Evolutionary conservation across 2,329 filamentous ascomycete genomes (phyloP), one percentile per base, ranked within the genome.

Genomic region (Aspergillus niger): DNA sequence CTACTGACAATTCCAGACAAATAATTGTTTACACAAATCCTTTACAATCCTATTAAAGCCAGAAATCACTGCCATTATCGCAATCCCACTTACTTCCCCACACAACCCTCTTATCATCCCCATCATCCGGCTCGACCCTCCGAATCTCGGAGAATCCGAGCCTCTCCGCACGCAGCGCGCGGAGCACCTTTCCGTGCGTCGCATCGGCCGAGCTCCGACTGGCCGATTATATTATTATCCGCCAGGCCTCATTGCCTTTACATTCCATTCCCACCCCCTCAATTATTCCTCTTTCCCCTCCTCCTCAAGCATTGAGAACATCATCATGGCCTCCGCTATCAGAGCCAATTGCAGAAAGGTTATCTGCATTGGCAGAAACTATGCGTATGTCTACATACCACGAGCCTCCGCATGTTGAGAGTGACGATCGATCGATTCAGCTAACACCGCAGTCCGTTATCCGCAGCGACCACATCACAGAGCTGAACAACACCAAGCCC

Each of bases 341-440:
- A 79, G 81, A 60, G 80, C 81, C 51, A 84, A 82, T 67, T 83
- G 83, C 64, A 80, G 82, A 73, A 91, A 97, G 83, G 86, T 96
- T 58, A 90, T 97, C 75, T 97, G 94, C 80, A 96, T 98, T 74
- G 92, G 92, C 69, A 87, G 95, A 70, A 96, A 99, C 83, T 99
- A 97, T 84, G 94, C 93, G 91, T 95, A 79, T 75, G 89, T 79
- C 55, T 39, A 13, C 32, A 10, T 15, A 13, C 32, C 32, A 36
- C 32, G 13, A 20, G 20, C 11, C 47, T 52, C 57, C 41, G 49
- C 59, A 53, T 61, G 47, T 48, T 49, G 32, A 7, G 8, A n/a
- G 20, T 30, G 8, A 13, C 15, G 13, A 32, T 7, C 36, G 30
- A 22, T 53, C 41, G 10, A 17, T 39, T 7, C 20, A 28, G 36